Conservation (phyloP, 495 filamentous ascomycete species). For the Penicillium cataractarum region DNA sequence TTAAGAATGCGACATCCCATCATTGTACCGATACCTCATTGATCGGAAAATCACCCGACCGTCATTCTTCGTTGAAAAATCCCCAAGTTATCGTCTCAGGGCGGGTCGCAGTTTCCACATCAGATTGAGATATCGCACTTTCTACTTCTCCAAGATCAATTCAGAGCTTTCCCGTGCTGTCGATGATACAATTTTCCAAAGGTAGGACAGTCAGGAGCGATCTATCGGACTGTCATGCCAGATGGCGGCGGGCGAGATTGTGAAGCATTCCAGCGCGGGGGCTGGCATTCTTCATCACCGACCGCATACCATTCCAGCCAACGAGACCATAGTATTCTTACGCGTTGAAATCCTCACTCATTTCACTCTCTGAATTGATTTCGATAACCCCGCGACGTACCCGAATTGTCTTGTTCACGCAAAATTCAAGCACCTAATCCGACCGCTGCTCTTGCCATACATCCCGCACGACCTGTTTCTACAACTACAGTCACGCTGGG, state of each 20-base stretch:
- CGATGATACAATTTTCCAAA: slow-evolving; percentile 12
- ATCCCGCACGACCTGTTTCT: slow-evolving; percentile 6
- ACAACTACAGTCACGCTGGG: background rate
- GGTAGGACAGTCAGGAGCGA: background rate
- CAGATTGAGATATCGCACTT: slow-evolving; percentile 8
- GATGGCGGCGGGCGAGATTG: slow-evolving; percentile 25
- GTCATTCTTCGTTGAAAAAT: background rate
- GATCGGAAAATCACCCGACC: background rate
- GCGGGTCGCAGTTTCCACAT: slow-evolving; percentile 2
- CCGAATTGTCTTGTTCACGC: slow-evolving; percentile 12
- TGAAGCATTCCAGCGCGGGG: slow-evolving; percentile 28
- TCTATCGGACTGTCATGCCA: slow-evolving; percentile 32
- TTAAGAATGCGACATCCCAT: slow-evolving; percentile 20
- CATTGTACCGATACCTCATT: background rate
- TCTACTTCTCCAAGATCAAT: background rate
- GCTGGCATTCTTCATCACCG: slow-evolving; percentile 41
- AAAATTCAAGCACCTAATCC: slow-evolving; percentile 2
- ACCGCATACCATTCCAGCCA: slow-evolving; percentile 39
- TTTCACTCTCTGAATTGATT: background rate
- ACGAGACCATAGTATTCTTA: slow-evolving; percentile 34
- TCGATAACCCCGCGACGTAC: slow-evolving; percentile 14
- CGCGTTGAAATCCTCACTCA: slow-evolving; percentile 23
- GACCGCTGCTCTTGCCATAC: slow-evolving; percentile 3
- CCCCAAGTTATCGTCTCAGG: background rate
- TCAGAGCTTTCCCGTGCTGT: background rate